Conservation (phyloP, 805 yeast species). For the Yarrowia alimentaria region DNA sequence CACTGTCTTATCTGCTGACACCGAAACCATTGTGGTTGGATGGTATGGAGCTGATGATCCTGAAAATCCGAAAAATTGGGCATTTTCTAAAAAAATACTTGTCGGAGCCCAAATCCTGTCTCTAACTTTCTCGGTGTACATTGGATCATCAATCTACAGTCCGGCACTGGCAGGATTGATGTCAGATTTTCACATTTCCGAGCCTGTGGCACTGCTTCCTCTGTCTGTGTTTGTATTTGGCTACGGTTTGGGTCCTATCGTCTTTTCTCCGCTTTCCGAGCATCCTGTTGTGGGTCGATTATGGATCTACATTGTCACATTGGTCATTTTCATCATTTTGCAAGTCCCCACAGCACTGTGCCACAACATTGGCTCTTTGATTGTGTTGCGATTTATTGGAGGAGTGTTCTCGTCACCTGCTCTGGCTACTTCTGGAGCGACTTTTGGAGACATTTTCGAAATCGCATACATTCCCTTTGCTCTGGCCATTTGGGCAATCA, state of each 20-base stretch:
- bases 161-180: constrained; percentile 49
- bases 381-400: constrained; percentile 59
- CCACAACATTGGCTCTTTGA: constrained; percentile 50
- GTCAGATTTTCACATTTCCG: constrained; percentile 45
- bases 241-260: constrained; percentile 55
- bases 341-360: constrained; percentile 57
- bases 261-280: constrained; percentile 55
- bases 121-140: constrained; percentile 50
- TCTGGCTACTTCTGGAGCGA: constrained; percentile 75
- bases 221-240: constrained; percentile 53
- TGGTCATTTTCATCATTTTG: constrained; percentile 48
- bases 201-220: constrained; percentile 49
- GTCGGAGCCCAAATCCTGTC: constrained; percentile 44
- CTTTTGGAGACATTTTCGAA: constrained; percentile 50
- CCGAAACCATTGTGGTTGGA: constrained; percentile 27
- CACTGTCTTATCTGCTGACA: too few species aligned
- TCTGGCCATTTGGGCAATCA: constrained; percentile 53
- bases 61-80: constrained; percentile 58
- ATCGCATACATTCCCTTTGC: constrained; percentile 48
- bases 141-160: constrained; percentile 54
- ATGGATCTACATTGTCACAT: constrained; percentile 47
- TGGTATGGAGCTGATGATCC: constrained; percentile 44
- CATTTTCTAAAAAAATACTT: constrained; percentile 42
- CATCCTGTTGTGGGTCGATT: constrained; percentile 53
- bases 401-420: constrained; percentile 82